Percentiles rank a stretch among this genome's conserved stretches.
Evolutionary conservation across 2,329 filamentous ascomycete genomes (phyloP).

Genomic region (Cucurbitaria berberidis): DNA sequence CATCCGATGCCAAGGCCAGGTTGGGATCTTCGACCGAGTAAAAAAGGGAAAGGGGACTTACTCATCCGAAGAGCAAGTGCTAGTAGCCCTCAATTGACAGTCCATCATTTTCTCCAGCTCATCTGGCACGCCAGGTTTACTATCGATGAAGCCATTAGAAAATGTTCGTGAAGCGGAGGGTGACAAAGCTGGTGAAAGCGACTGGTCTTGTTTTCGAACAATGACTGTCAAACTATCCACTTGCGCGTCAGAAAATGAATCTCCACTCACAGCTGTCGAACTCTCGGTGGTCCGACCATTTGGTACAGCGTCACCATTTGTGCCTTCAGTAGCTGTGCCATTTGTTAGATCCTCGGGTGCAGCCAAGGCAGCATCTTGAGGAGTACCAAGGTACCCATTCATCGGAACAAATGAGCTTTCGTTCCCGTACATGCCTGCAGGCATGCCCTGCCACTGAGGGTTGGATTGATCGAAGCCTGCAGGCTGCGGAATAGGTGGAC

Average conservation of each 20-base stretch:
- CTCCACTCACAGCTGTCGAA: conserved; percentile 42
- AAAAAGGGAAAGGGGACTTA: conserved; percentile 28
- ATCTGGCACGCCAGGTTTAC: conserved; percentile 55
- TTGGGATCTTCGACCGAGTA: background rate
- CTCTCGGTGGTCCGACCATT: conserved; percentile 38
- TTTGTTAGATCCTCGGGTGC: conserved; percentile 26
- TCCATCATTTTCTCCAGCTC: conserved; percentile 53
- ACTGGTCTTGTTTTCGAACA: conserved; percentile 52
- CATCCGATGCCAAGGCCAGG: background rate
- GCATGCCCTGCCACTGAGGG: conserved; percentile 35
- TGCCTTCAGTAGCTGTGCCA: conserved; percentile 25
- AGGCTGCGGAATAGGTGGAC: conserved; percentile 49
- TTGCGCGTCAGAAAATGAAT: conserved; percentile 61
- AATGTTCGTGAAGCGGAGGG: conserved; percentile 53
- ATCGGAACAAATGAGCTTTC: conserved; percentile 34
- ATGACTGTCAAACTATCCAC: conserved; percentile 60
- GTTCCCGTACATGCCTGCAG: conserved; percentile 25
- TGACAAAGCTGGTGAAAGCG: conserved; percentile 41
- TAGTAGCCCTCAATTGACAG: conserved; percentile 47
- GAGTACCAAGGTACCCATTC: conserved; percentile 36
- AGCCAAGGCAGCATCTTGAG: conserved; percentile 18
- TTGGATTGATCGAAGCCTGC: conserved; percentile 42
- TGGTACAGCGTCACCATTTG: conserved; percentile 25
- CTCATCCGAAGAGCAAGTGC: conserved; percentile 39
- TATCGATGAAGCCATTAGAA: conserved; percentile 63